phyloP scores from a whole-genome alignment of 768 basidiomycete genomes.

The Cystobasidium tubakii region DNA sequence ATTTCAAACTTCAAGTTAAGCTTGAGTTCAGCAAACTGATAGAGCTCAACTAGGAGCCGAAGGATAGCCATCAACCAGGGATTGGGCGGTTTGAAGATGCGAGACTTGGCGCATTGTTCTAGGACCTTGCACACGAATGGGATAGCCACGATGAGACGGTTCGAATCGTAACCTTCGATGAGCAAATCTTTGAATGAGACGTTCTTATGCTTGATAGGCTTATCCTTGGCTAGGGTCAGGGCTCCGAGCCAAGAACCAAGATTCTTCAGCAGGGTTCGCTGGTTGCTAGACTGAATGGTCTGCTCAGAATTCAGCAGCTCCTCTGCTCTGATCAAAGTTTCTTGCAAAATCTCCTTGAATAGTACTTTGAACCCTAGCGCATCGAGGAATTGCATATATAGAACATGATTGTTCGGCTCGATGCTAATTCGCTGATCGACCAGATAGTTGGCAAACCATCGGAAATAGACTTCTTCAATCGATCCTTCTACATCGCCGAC shows the following conservation, averaged over 20 bases:
- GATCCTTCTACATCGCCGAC: conserved; percentile 74
- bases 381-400: conserved; percentile 91
- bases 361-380: conserved; percentile 65
- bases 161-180: conserved; percentile 86
- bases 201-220: conserved; percentile 85
- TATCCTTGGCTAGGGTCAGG: conserved; percentile 85
- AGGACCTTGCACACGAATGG: conserved; percentile 97
- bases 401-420: conserved; percentile 92
- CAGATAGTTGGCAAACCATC: conserved; percentile 97
- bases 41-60: conserved; percentile 85
- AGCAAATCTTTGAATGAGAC: conserved; percentile 96
- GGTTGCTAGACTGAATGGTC: conserved; percentile 74
- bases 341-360: conserved; percentile 76
- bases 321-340: conserved; percentile 83
- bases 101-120: conserved; percentile 80
- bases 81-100: conserved; percentile 90
- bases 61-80: conserved; percentile 98
- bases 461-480: conserved; percentile 73
- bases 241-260: conserved; percentile 90
- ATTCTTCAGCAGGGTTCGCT: conserved; percentile 83
- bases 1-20: conserved; percentile 98
- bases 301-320: conserved; percentile 83
- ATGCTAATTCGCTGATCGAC: conserved; percentile 91
- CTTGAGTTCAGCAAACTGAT: conserved; percentile 92
- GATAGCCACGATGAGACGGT: conserved; percentile 84